Evolutionary conservation across 441 rosid species (phyloP), one percentile per base, ranked within the genome.

Genomic region (Erysimum pusillum): DNA sequence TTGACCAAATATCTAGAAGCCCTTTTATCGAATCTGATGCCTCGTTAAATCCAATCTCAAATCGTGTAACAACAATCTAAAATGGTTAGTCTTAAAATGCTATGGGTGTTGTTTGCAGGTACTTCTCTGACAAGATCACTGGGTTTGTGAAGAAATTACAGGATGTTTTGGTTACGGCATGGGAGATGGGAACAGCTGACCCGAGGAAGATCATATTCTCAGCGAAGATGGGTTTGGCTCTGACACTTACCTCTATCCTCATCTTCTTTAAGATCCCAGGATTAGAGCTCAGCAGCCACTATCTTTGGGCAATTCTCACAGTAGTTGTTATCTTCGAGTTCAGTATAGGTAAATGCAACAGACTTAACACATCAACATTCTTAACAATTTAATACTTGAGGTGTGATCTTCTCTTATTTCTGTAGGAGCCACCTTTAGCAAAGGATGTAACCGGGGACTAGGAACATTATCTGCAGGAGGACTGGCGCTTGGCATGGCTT

Each of bases 391-490:
- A 31, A 34, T 59, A 72, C 51, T 63, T 65, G 68, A 70, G 42
- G 20, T 32, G 45, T 32, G 56, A 39, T 17, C 51, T 15, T 60
- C 22, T 73, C 31, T 52, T 52, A 2, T 52, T 54, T 46, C 18
- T 75, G 65, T 76, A 87, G 92, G 92, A 48, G 92, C 91, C 49
- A 90, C 95, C 10, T 85, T 90, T 52, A 86, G 90, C 84, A 90
- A 90, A 85, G 92, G 95, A 68, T 86, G 83, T 25, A 90, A 90
- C 79, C 81, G 92, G 8, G 92, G 86, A 36, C 35, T 90, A 58
- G 95, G 92, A 34, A 90, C 92, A 53, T 75, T 90, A 52, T 88
- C 90, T 2, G 95, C 92, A 9, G 95, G 91, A 79, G 90, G 86
- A 45, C 82, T 90, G 69, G 91, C 92, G 14, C 82, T 90, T 46